Percentiles rank a stretch among this genome's conserved stretches.
Conservation (phyloP, 2,329 filamentous ascomycete genomes). For the Didymella glomerata region DNA sequence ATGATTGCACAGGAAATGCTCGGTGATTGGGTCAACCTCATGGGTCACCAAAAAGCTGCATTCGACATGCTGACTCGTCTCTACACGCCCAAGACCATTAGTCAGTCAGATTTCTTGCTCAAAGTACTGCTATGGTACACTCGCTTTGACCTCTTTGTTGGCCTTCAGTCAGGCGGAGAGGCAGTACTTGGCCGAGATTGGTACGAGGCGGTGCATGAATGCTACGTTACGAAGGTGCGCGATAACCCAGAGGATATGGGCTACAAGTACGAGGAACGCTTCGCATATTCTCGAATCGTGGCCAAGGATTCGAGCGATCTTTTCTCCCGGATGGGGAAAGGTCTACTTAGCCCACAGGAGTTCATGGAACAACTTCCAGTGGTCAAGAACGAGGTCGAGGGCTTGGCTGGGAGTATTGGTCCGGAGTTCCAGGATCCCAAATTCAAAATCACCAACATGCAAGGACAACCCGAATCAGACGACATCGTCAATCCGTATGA, state of each 20-base stretch:
- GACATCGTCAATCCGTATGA: constrained; percentile 79
- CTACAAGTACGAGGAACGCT: constrained; percentile 72
- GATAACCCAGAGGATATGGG: constrained; percentile 69
- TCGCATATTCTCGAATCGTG: constrained; percentile 73
- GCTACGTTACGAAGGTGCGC: constrained; percentile 66
- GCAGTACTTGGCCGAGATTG: constrained; percentile 79
- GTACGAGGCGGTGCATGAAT: constrained; percentile 73
- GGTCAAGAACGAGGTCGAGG: constrained; percentile 53
- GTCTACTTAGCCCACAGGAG: constrained; percentile 69
- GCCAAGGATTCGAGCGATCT: constrained; percentile 82
- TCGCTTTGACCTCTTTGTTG: constrained; percentile 85
- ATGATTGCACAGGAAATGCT: constrained; percentile 76
- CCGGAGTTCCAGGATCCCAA: constrained; percentile 67
- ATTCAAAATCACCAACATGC: constrained; percentile 71
- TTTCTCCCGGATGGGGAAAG: constrained; percentile 72
- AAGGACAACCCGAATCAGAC: constrained; percentile 63
- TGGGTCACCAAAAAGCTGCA: constrained; percentile 91
- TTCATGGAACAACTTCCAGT: constrained; percentile 69
- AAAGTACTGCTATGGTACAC: constrained; percentile 88
- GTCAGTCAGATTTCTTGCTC: constrained; percentile 73
- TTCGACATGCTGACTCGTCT: constrained; percentile 80
- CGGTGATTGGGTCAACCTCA: constrained; percentile 93
- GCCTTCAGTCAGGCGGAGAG: constrained; percentile 81
- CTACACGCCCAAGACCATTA: constrained; percentile 78
- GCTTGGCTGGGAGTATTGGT: constrained; percentile 63